A percentile compares a stretch with the other conserved stretches of the same genome.
Evolutionary conservation across 2,329 filamentous ascomycete genomes (phyloP).

Genomic region (Chaetomium strumarium): DNA sequence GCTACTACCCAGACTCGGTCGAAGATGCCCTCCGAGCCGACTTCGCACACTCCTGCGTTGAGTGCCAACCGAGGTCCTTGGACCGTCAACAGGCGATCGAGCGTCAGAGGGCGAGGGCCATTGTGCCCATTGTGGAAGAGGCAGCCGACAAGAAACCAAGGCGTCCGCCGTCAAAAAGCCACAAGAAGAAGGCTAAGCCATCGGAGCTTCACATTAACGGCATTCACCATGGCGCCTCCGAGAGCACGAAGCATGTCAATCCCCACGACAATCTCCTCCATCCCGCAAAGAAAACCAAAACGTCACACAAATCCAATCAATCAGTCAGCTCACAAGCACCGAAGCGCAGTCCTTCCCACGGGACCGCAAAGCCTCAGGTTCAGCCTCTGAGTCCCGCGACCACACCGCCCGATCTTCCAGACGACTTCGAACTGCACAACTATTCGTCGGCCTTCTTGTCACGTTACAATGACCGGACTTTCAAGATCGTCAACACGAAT

Average conservation of each 20-base stretch:
- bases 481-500: constrained; percentile 62
- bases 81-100: constrained; percentile 71
- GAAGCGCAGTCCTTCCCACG: constrained; percentile 59
- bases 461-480: constrained; percentile 60
- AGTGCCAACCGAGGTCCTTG: constrained; percentile 74
- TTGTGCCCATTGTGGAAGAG: constrained; percentile 36
- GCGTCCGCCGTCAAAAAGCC: constrained; percentile 69
- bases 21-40: constrained; percentile 64
- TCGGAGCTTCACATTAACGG: constrained; percentile 62
- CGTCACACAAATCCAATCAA: constrained; percentile 70
- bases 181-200: constrained; percentile 84
- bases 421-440: constrained; percentile 59
- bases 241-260: constrained; percentile 42
- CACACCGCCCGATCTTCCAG: constrained; percentile 59
- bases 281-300: constrained; percentile 73
- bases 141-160: constrained; percentile 65
- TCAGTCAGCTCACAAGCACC: constrained; percentile 66
- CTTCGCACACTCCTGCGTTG: constrained; percentile 79
- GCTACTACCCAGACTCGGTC: constrained; percentile 76
- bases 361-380: constrained; percentile 53
- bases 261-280: constrained; percentile 44
- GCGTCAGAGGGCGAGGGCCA: constrained; percentile 57
- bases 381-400: constrained; percentile 71
- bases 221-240: constrained; percentile 47
- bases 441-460: constrained; percentile 73